These are phyloP conservation scores for Verbascum thapsus DNA, from an alignment of 257 asterid species.

Conservation along the genomic window DNA sequence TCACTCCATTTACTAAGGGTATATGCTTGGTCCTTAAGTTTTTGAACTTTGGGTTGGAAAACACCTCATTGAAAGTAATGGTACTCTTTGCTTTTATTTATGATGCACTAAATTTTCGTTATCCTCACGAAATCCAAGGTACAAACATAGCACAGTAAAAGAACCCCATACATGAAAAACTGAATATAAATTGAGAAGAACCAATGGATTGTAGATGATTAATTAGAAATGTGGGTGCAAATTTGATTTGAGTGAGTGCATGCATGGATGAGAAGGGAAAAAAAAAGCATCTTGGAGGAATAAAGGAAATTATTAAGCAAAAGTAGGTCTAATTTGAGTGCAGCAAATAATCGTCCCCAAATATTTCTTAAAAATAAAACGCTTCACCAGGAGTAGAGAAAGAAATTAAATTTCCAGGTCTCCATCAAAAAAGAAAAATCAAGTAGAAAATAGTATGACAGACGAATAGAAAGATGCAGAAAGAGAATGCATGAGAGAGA, in stretches of 20 bases:
- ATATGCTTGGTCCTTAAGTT: too few relatives aligned
- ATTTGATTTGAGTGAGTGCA: slow-evolving; percentile 20
- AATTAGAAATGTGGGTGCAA: slow-evolving; percentile 1
- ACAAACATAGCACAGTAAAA: not conserved
- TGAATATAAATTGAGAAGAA: slow-evolving; percentile 9
- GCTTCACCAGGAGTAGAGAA: not conserved
- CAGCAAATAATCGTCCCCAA: slow-evolving; percentile 5
- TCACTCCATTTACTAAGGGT: not conserved
- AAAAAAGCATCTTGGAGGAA: slow-evolving; percentile 2
- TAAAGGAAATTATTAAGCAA: slow-evolving; percentile 10
- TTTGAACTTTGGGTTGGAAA: too few relatives aligned
- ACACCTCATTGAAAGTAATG: too few relatives aligned
- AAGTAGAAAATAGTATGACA: slow-evolving; percentile 3
- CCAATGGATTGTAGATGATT: not conserved
- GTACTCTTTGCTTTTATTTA: too few relatives aligned
- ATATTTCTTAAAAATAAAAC: too few relatives aligned
- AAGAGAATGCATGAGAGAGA: slow-evolving; percentile 11
- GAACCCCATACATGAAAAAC: slow-evolving; percentile 13
- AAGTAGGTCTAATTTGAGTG: slow-evolving; percentile 8
- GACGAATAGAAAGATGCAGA: not conserved
- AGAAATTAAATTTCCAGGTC: not conserved
- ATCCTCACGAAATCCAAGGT: not conserved
- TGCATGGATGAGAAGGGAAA: slow-evolving; percentile 25
- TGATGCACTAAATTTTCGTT: not conserved
- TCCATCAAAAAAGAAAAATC: not conserved